Evolutionary conservation across 2,329 filamentous ascomycete genomes (phyloP).

Genomic region (Diaporthe ampelina): DNA sequence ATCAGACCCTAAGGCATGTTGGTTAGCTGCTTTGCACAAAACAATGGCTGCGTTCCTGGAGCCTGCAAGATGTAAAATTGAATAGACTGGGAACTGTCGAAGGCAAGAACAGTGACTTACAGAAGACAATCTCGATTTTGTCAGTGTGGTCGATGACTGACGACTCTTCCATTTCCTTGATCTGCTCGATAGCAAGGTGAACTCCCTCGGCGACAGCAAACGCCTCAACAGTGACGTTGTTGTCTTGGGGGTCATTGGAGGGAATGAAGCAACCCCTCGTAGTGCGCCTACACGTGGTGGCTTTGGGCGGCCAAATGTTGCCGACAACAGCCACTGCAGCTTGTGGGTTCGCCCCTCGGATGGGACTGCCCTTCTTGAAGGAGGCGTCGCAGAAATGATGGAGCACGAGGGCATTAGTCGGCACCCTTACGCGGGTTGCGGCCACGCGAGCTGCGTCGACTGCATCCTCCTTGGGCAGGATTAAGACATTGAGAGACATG

Average conservation of each 20-base stretch:
- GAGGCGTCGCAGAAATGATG: neutral
- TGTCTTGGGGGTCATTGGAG: neutral
- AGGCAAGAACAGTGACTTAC: neutral
- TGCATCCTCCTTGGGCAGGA: neutral
- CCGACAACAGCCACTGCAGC: neutral
- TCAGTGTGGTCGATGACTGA: neutral
- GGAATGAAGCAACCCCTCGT: neutral
- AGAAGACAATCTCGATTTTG: neutral
- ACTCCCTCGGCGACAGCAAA: neutral
- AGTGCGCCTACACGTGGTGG: no score
- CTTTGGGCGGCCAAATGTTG: neutral
- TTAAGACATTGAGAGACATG: neutral
- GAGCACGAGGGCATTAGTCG: neutral
- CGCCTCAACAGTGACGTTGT: neutral
- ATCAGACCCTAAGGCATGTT: no score
- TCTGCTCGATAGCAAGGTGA: neutral
- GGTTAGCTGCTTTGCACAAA: no score
- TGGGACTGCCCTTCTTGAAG: neutral
- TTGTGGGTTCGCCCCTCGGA: neutral
- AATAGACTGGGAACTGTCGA: no score
- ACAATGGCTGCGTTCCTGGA: no score
- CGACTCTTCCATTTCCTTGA: neutral
- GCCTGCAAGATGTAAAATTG: no score
- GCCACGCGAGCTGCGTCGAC: neutral
- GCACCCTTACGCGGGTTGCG: neutral